phyloP scores from a whole-genome alignment of 768 basidiomycete genomes.

The Holtermannia corniformis region DNA sequence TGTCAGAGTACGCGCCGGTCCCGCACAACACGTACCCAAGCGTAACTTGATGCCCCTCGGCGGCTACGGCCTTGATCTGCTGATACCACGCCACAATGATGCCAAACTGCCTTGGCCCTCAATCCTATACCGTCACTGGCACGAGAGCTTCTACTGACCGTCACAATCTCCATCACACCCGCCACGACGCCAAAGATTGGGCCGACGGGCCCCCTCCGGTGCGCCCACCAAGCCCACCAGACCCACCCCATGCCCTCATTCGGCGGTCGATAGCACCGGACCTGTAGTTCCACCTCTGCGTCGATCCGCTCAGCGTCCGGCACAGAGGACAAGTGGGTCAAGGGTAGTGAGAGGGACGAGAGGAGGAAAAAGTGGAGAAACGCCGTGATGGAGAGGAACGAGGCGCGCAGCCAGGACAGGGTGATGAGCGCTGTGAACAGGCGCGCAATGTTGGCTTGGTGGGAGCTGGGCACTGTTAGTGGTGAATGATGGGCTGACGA shows the following conservation, averaged over 20 bases:
- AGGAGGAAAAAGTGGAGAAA: slow-evolving; percentile 31
- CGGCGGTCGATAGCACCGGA: slow-evolving; percentile 37
- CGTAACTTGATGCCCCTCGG: too few relatives aligned
- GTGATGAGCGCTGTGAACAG: slow-evolving; percentile 15
- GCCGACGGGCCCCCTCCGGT: slow-evolving; percentile 21
- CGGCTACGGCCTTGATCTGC: background rate
- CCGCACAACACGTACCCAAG: too few relatives aligned
- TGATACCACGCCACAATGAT: background rate
- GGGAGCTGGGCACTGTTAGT: slow-evolving; percentile 8
- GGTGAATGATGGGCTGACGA: background rate
- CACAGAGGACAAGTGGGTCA: slow-evolving; percentile 11
- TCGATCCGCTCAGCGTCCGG: slow-evolving; percentile 8
- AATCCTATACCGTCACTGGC: too few relatives aligned
- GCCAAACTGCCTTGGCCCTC: background rate
- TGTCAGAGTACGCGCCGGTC: too few relatives aligned
- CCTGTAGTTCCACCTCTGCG: slow-evolving; percentile 25
- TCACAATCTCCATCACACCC: slow-evolving; percentile 8
- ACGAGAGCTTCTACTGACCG: too few relatives aligned
- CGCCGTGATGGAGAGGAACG: slow-evolving; percentile 11
- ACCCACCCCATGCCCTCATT: slow-evolving; percentile 28
- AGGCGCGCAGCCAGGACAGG: slow-evolving; percentile 20
- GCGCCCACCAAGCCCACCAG: slow-evolving; percentile 34
- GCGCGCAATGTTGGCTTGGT: slow-evolving; percentile 6
- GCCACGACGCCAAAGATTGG: slow-evolving; percentile 6
- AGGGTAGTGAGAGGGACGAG: slow-evolving; percentile 29